Base-by-base conservation (phyloP, 306 rosid species). In the Vigna angularis region DNA sequence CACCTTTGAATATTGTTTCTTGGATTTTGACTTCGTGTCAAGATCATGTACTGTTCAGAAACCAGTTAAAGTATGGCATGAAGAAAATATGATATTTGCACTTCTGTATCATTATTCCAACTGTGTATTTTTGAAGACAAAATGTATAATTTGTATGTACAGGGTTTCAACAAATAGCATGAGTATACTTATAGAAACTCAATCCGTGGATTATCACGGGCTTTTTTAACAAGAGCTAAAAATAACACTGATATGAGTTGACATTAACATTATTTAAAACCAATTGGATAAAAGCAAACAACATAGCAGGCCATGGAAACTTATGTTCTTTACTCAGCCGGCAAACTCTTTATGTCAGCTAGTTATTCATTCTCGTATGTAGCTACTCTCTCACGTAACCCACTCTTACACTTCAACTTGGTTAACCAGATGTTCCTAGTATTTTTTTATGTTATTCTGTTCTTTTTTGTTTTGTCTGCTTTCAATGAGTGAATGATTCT, bases 271-370 rank as follows among this genome's bases (percentile, higher is more conserved):
- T 57, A 66, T 49, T 26, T 24, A 61, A 81, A 53, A 58, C 44
- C 76, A 38, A 36, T 48, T 24, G 12, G 73, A 75, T 15, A 55
- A 24, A 7, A 71, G 22, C 47, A 64, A 70, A 70, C 62, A 45
- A 12, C 11, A 63, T 42, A 4, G 75, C 74, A 75, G 81, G 85
- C 85, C 85, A 13, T 68, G 56, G 72, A 62, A 51, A 51, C 20
- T 28, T 70, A 45, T 61, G 20, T 62, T 48, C 44, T 14, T 77
- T 76, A 45, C 34, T 62, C 63, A 38, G 85, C 84, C 82, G 88
- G 86, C 88, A 65, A 84, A 73, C 62, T 76, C 36, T 66, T 44
- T 12, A 9, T 76, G 82, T 80, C 81, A 49, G 17, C 63, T 52
- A 70, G 74, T 76, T 70, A 64, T 59, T 55, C 52, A 67, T 69